These are phyloP conservation scores for Zychaea mexicana DNA, from an alignment of 371 early-diverging fungal genomes.

Conservation along the genomic window DNA sequence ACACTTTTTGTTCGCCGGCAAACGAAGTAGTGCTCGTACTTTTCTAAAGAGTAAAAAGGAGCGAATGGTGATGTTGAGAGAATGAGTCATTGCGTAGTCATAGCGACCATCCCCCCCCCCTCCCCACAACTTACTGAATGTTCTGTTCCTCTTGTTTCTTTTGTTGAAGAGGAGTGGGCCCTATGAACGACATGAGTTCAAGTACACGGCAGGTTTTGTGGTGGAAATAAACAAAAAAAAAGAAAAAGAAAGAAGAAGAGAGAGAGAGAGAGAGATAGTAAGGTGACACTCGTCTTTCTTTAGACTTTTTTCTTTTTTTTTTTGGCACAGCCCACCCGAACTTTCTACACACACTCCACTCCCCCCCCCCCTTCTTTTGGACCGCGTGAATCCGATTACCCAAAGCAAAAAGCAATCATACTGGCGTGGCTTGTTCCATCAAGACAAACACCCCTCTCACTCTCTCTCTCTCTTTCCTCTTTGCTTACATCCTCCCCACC, in stretches of 20 bases:
- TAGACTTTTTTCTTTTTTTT: background rate
- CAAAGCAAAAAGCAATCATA: too few species aligned
- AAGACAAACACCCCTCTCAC: background rate
- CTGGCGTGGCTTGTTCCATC: background rate
- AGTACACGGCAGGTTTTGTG: background rate
- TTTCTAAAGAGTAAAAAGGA: too few species aligned
- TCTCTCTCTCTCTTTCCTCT: background rate
- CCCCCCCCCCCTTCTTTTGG: background rate
- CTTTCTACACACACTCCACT: background rate
- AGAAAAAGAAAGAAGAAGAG: conserved; percentile 5
- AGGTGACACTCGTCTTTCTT: conserved; percentile 15
- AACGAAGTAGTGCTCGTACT: conserved; percentile 33
- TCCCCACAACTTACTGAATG: conserved; percentile 20
- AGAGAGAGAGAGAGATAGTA: conserved; percentile 2
- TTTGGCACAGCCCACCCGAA: conserved; percentile 7
- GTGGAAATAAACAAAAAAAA: conserved; percentile 3
- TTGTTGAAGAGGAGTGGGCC: background rate
- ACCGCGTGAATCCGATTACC: background rate
- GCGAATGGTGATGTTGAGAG: background rate
- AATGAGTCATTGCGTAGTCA: too few species aligned
- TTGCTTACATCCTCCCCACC: too few species aligned
- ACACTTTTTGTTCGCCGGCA: conserved; percentile 66
- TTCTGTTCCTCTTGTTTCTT: conserved; percentile 23
- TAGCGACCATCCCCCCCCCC: too few species aligned
- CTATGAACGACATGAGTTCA: background rate